Conservation (phyloP, 2,329 filamentous ascomycete species). For the Scedosporium minutisporum region DNA sequence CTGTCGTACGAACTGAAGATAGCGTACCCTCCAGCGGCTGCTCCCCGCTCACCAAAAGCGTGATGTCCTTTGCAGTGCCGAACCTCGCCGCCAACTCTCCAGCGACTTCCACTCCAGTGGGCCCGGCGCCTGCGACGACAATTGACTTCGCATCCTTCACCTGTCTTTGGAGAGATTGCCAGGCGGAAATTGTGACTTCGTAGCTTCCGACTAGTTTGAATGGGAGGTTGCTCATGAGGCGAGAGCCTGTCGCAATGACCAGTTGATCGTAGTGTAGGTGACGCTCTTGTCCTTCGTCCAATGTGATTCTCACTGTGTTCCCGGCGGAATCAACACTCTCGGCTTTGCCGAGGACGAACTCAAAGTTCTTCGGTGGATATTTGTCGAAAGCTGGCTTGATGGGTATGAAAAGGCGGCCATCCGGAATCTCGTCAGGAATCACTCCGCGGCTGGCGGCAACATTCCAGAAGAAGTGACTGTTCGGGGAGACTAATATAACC, state of each 20-base stretch:
- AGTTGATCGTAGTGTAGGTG: slow-evolving; percentile 39
- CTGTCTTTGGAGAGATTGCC: slow-evolving; percentile 20
- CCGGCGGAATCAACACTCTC: slow-evolving; percentile 21
- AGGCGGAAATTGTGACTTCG: slow-evolving; percentile 27
- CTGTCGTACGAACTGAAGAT: slow-evolving; percentile 1
- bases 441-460: slow-evolving; percentile 44
- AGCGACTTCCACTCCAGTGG: not conserved
- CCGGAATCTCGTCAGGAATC: slow-evolving; percentile 35
- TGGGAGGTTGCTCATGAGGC: slow-evolving; percentile 27
- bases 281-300: slow-evolving; percentile 19
- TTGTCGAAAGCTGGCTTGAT: slow-evolving; percentile 34
- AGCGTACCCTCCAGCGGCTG: not conserved
- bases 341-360: slow-evolving; percentile 39
- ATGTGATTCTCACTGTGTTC: slow-evolving; percentile 27
- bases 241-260: slow-evolving; percentile 44
- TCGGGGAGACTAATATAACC: slow-evolving; percentile 44
- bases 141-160: slow-evolving; percentile 8
- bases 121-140: not conserved
- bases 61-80: not conserved
- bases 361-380: slow-evolving; percentile 33
- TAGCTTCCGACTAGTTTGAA: slow-evolving; percentile 38
- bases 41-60: not conserved
- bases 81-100: not conserved
- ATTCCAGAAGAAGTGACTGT: slow-evolving; percentile 47
- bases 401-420: slow-evolving; percentile 36